Percentiles rank a stretch among this genome's conserved stretches.
These are phyloP conservation scores for Penicillium sp. DNA, from an alignment of 2,329 filamentous ascomycete genomes.

Conservation along the genomic window DNA sequence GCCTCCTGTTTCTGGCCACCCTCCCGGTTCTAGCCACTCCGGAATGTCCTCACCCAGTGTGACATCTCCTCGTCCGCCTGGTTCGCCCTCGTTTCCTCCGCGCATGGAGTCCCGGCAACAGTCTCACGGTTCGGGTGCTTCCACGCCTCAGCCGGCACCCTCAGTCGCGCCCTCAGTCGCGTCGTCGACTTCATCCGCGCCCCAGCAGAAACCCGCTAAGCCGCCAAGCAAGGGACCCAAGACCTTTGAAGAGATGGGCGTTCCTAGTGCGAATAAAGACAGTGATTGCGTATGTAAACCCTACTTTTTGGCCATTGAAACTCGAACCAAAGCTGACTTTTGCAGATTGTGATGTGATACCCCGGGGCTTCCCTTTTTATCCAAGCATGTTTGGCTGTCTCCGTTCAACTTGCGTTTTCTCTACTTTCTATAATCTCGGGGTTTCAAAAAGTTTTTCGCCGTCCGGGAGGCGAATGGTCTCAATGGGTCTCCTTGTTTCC, in stretches of 20 bases:
- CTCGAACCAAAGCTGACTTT: constrained; percentile 16
- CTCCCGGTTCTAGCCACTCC: constrained; percentile 30
- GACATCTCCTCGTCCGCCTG: constrained; percentile 28
- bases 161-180: constrained; percentile 12
- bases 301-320: too few species aligned
- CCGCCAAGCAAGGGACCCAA: constrained; percentile 73
- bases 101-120: constrained; percentile 35
- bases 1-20: constrained; percentile 32
- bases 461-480: constrained; percentile 16
- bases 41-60: constrained; percentile 21
- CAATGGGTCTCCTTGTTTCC: constrained; percentile 10
- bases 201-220: constrained; percentile 39
- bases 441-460: constrained; percentile 11
- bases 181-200: constrained; percentile 32
- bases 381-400: constrained; percentile 13
- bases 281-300: constrained; percentile 74
- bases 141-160: constrained; percentile 39
- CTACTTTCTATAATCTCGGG: constrained; percentile 16
- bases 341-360: constrained; percentile 46
- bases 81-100: constrained; percentile 36
- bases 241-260: constrained; percentile 98
- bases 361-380: constrained; percentile 25
- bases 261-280: constrained; percentile 79
- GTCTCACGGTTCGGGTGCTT: constrained; percentile 39
- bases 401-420: constrained; percentile 12